A percentile compares a stretch with the other conserved stretches of the same genome.
Evolutionary conservation across 1,139 yeast genomes (phyloP).

Genomic region (Geotrichum siamense): DNA sequence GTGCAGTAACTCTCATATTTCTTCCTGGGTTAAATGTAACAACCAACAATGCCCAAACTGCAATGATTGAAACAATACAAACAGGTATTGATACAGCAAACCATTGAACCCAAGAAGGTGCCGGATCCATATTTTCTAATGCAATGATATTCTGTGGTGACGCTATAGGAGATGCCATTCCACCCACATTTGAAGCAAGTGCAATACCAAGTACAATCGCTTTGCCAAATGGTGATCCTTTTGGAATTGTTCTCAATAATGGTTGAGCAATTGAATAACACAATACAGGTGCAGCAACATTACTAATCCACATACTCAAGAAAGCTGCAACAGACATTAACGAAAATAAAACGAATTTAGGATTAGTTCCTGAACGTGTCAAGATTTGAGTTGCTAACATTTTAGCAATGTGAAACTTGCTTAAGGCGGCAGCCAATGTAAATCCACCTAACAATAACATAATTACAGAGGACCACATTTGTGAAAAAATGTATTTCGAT

Average conservation of each 20-base stretch:
- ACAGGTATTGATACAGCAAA: constrained; percentile 82
- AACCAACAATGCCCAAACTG: constrained; percentile 65
- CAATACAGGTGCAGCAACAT: constrained; percentile 92
- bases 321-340: constrained; percentile 81
- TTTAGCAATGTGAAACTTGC: constrained; percentile 84
- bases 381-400: constrained; percentile 73
- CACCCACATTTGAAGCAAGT: constrained; percentile 84
- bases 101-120: constrained; percentile 95
- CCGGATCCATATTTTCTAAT: constrained; percentile 76
- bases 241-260: constrained; percentile 70
- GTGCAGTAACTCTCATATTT: constrained; percentile 42
- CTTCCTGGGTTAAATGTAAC: constrained; percentile 59
- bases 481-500: constrained; percentile 64
- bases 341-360: constrained; percentile 64
- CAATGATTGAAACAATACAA: constrained; percentile 50
- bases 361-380: constrained; percentile 79
- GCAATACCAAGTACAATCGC: constrained; percentile 87
- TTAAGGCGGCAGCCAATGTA: constrained; percentile 86
- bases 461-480: constrained; percentile 95
- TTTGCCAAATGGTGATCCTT: constrained; percentile 68
- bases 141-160: constrained; percentile 94
- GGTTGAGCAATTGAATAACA: constrained; percentile 90
- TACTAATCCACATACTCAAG: constrained; percentile 91
- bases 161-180: constrained; percentile 94
- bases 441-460: constrained; percentile 87